Base-by-base conservation (phyloP, 768 basidiomycete genomes). In the Leccinellum rugosiceps region DNA sequence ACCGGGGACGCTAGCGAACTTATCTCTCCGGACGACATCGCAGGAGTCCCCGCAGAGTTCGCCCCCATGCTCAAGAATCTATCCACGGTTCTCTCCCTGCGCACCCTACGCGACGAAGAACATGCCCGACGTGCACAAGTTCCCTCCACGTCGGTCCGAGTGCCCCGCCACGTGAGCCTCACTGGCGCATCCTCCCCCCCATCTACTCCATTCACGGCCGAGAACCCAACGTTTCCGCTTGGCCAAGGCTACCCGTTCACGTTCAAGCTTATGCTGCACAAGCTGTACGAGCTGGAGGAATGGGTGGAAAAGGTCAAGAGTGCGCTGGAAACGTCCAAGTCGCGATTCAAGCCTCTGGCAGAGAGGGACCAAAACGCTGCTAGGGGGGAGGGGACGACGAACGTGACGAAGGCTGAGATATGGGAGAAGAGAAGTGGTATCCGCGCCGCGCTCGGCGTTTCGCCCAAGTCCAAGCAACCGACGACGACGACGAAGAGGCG, bases 201-300 rank as follows among this genome's bases (percentile, higher is more conserved):
- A 38, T 38, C 35, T n/a, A 4, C 35, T n/a, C 35, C 31, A 23
- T 21, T 7, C 38, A 3, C 28, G 6, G 5, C 54, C 13, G 70
- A 72, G 47, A 75, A 64, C 1, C 73, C 72, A 2, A 72, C 73
- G 35, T 84, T 84, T 57, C 80, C 80, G 5, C 65, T 79, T 6
- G 61, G 34, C 0, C 58, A 63, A 59, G 71, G 73, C 51, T 83
- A 80, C 62, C 76, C 76, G 17, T 87, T 87, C 72, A 86, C 82
- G 32, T 87, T 87, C 76, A 82, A 80, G 63, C 75, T 83, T 63
- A 87, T 85, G 83, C 68, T 86, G 56, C 83, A 87, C 73, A 82
- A 84, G 66, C 74, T 87, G 11, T 87, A 87, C 68, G 75, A 79
- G 23, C 49, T 80, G 53, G 81, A 82, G 21, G 84, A 85, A 53